phyloP scores from a whole-genome alignment of 129 eudicot genomes.

The Mikania micrantha region DNA sequence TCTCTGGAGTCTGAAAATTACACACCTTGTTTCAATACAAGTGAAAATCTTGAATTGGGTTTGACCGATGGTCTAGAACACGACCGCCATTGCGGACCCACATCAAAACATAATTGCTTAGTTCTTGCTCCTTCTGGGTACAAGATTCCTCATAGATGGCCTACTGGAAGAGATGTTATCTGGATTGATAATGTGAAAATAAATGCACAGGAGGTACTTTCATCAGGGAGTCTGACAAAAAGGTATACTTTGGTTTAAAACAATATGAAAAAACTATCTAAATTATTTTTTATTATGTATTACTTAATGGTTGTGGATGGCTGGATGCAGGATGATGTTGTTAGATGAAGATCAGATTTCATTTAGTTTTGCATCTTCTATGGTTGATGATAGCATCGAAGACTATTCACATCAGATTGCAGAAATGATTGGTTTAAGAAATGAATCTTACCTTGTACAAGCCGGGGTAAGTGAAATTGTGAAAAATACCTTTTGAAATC shows the following conservation, averaged over 20 bases:
- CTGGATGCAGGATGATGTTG: slow-evolving; percentile 82
- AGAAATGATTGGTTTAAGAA: slow-evolving; percentile 94
- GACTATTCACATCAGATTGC: slow-evolving; percentile 98
- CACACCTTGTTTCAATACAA: slow-evolving; percentile 76
- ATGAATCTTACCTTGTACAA: slow-evolving; percentile 72
- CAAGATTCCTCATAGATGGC: slow-evolving; percentile 95
- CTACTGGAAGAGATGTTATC: slow-evolving; percentile 92
- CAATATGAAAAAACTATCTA: background rate
- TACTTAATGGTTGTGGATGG: background rate
- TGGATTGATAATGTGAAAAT: slow-evolving; percentile 95
- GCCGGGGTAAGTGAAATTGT: slow-evolving; percentile 86
- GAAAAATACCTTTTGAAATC: slow-evolving; percentile 11
- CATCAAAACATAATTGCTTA: slow-evolving; percentile 56
- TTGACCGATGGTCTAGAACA: slow-evolving; percentile 56
- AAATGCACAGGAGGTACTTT: slow-evolving; percentile 87
- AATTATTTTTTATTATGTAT: background rate
- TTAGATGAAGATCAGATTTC: slow-evolving; percentile 95
- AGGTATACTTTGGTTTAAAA: slow-evolving; percentile 38
- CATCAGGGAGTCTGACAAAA: slow-evolving; percentile 93
- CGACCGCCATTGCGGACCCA: slow-evolving; percentile 65
- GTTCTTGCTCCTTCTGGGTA: slow-evolving; percentile 65
- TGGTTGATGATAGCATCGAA: slow-evolving; percentile 74
- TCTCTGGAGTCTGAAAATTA: slow-evolving; percentile 61
- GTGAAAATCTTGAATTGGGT: slow-evolving; percentile 68
- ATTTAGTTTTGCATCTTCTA: slow-evolving; percentile 72